phyloP scores from a whole-genome alignment of 495 filamentous ascomycete genomes.

The Xylaria telfairii region DNA sequence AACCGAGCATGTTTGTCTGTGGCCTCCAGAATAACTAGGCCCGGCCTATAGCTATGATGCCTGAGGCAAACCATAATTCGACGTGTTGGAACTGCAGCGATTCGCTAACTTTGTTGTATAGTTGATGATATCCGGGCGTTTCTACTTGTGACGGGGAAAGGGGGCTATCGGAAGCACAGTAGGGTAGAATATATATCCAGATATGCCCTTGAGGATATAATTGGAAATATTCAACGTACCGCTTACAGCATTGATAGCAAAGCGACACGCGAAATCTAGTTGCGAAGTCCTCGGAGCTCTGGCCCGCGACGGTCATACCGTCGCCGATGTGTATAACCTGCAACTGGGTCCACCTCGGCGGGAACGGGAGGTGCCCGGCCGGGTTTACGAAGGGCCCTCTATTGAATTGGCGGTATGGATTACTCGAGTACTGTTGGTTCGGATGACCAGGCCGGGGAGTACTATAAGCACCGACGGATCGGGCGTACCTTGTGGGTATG shows the following conservation, averaged over 20 bases:
- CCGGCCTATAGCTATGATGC: not conserved
- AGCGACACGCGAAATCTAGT: not conserved
- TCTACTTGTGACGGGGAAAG: not conserved
- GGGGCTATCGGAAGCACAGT: not conserved
- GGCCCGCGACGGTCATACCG: not conserved
- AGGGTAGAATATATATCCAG: not conserved
- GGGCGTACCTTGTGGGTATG: not conserved
- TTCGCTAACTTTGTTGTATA: not conserved
- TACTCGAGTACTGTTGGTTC: not conserved
- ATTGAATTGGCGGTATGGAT: not conserved
- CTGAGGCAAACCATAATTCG: not conserved
- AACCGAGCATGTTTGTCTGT: not conserved
- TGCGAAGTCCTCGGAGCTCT: not conserved
- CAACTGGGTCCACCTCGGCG: not conserved
- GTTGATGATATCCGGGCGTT: not conserved
- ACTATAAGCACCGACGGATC: not conserved
- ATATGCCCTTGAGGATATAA: not conserved
- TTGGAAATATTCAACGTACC: constrained; percentile 4
- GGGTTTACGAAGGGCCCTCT: not conserved
- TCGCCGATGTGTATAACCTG: not conserved
- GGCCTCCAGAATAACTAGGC: not conserved
- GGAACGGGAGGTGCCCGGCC: not conserved
- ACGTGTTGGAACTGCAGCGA: not conserved
- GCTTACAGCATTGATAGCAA: constrained; percentile 28
- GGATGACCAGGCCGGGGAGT: not conserved